phyloP scores from a whole-genome alignment of 352 stramenopile genomes.

The Pythium guiyangense region DNA sequence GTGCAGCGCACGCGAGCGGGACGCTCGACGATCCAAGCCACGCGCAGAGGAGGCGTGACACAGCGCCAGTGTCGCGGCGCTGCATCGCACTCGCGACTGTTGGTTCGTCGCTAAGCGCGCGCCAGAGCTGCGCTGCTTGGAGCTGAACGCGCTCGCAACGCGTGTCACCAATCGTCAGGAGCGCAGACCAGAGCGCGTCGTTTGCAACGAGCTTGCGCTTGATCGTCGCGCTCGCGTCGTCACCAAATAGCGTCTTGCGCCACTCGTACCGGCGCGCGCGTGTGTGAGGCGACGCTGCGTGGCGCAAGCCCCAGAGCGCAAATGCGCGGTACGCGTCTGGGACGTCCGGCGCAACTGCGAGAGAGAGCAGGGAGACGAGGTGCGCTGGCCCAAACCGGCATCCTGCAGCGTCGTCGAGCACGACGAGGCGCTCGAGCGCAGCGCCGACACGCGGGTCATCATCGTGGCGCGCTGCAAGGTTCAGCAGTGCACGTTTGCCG shows the following conservation, averaged over 20 bases:
- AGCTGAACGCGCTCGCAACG: conserved; percentile 32
- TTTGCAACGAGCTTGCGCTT: conserved; percentile 45
- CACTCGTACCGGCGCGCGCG: conserved; percentile 40
- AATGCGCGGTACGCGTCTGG: conserved; percentile 66
- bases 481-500: conserved; percentile 63
- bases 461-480: conserved; percentile 46
- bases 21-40: conserved; percentile 36
- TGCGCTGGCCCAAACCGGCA: conserved; percentile 61
- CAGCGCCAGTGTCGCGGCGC: conserved; percentile 12
- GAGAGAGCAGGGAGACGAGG: conserved; percentile 55
- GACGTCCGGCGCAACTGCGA: conserved; percentile 50
- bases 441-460: conserved; percentile 50
- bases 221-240: conserved; percentile 48
- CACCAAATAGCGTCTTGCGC: conserved; percentile 55
- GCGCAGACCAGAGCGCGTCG: conserved; percentile 41
- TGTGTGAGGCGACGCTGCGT: conserved; percentile 31
- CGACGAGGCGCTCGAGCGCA: conserved; percentile 46
- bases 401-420: conserved; percentile 26
- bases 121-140: conserved; percentile 36
- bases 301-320: conserved; percentile 56
- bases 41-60: conserved; percentile 26
- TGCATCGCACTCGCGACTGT: conserved; percentile 18
- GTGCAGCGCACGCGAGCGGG: conserved; percentile 25
- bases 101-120: conserved; percentile 38
- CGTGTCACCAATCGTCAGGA: conserved; percentile 21